Percentiles rank a stretch among this genome's conserved stretches.
These are phyloP conservation scores for Lepiota brunneoincarnata DNA, from an alignment of 768 basidiomycete species.

Conservation along the genomic window DNA sequence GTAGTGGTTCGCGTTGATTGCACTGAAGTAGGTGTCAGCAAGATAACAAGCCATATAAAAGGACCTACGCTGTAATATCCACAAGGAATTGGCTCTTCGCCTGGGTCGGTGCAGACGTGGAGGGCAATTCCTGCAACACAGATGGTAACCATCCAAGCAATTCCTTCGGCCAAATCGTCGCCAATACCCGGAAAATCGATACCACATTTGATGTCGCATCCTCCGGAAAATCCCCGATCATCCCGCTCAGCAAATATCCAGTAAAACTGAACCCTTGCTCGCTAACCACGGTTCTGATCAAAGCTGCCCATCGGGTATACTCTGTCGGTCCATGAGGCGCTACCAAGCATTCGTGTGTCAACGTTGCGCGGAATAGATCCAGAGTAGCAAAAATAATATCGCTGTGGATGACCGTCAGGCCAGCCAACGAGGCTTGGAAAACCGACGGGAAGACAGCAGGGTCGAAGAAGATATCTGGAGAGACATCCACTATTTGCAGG, in stretches of 20 bases:
- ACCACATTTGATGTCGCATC: slow-evolving; percentile 74
- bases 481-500: slow-evolving; percentile 59
- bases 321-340: slow-evolving; percentile 28
- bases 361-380: slow-evolving; percentile 72
- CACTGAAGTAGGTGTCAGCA: slow-evolving; percentile 37
- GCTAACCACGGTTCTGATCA: slow-evolving; percentile 59
- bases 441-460: slow-evolving; percentile 76
- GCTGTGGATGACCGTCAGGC: slow-evolving; percentile 78
- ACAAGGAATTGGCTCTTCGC: slow-evolving; percentile 71
- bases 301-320: slow-evolving; percentile 55
- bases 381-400: slow-evolving; percentile 82
- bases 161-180: slow-evolving; percentile 64
- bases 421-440: slow-evolving; percentile 72
- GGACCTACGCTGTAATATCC: slow-evolving; percentile 71
- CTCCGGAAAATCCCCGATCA: slow-evolving; percentile 87
- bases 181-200: slow-evolving; percentile 71
- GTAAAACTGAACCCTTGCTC: slow-evolving; percentile 75
- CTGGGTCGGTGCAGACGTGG: slow-evolving; percentile 53
- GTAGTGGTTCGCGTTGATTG: slow-evolving; percentile 59
- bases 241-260: slow-evolving; percentile 67
- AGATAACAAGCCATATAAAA: slow-evolving; percentile 4
- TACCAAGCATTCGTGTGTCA: slow-evolving; percentile 69
- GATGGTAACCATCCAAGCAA: slow-evolving; percentile 71
- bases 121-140: slow-evolving; percentile 69
- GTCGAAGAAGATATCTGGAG: slow-evolving; percentile 77